Conservation (phyloP, 306 rosid genomes). For the Medicago lupulina region DNA sequence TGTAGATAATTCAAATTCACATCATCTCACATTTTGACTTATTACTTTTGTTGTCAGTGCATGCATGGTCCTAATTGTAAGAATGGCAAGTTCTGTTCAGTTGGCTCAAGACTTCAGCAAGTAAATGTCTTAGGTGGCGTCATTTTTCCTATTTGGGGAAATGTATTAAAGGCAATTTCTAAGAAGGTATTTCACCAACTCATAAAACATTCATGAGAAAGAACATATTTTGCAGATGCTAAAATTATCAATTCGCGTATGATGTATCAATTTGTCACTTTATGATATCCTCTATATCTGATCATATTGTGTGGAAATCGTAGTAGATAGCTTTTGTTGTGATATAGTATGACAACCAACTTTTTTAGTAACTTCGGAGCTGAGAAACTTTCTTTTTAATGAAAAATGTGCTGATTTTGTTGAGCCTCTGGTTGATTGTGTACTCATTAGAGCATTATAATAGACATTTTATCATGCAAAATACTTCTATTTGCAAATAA, state of each 20-base stretch:
- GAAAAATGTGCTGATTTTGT: not conserved
- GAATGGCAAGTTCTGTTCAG: constrained; percentile 69
- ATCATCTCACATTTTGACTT: too few relatives aligned
- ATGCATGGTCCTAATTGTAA: not conserved
- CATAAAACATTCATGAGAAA: not conserved
- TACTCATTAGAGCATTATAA: not conserved
- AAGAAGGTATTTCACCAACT: constrained; percentile 68
- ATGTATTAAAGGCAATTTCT: constrained; percentile 83
- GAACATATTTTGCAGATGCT: not conserved
- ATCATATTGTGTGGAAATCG: not conserved
- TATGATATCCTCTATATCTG: not conserved
- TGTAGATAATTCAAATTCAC: not conserved
- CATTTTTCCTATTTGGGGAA: constrained; percentile 93
- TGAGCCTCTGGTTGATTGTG: not conserved
- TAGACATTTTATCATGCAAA: not conserved
- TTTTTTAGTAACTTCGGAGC: not conserved
- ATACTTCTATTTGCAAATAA: constrained; percentile 26
- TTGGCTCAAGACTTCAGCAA: constrained; percentile 91
- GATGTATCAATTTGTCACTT: not conserved
- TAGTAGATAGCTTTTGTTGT: constrained; percentile 10
- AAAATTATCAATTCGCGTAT: too few relatives aligned
- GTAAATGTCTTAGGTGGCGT: constrained; percentile 94
- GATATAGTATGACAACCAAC: not conserved
- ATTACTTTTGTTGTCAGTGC: not conserved
- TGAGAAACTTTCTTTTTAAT: not conserved